These are phyloP conservation scores for Geranomyces variabilis DNA, from an alignment of 192 early-diverging fungal genomes.

Conservation along the genomic window DNA sequence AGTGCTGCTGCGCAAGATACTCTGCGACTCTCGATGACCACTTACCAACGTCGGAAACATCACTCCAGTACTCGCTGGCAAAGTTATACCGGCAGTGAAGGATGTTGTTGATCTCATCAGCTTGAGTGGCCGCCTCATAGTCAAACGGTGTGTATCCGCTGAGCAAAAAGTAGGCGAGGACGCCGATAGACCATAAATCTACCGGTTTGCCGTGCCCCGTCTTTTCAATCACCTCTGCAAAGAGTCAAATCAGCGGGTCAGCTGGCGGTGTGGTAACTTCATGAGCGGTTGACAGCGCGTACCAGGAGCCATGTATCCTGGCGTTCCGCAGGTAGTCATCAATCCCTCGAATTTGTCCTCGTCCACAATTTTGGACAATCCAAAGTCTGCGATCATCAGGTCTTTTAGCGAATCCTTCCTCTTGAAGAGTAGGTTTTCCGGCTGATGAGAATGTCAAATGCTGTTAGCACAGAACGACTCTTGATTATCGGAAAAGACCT, in stretches of 20 bases:
- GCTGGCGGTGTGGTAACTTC: background rate
- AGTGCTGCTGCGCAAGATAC: background rate
- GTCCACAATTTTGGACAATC: conserved; percentile 52
- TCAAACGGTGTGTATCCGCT: conserved; percentile 69
- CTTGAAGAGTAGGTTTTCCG: conserved; percentile 86
- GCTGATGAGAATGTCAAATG: conserved; percentile 67
- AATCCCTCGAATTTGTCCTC: conserved; percentile 50
- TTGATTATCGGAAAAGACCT: background rate
- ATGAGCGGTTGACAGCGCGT: background rate
- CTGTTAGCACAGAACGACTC: background rate
- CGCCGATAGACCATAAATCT: conserved; percentile 93
- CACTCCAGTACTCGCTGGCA: conserved; percentile 62
- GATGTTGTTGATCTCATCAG: conserved; percentile 54
- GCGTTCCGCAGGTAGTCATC: conserved; percentile 65
- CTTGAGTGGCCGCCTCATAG: conserved; percentile 29
- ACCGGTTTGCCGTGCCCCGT: conserved; percentile 86
- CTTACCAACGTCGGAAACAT: conserved; percentile 67
- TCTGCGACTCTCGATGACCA: background rate
- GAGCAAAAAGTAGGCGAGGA: conserved; percentile 84
- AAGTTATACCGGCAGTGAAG: conserved; percentile 50
- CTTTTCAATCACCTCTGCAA: conserved; percentile 76
- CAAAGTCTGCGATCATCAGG: conserved; percentile 88
- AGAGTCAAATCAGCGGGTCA: background rate
- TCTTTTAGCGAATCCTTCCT: conserved; percentile 62
- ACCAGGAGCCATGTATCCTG: conserved; percentile 65